These are phyloP conservation scores for Phoma herbarum DNA, from an alignment of 2,329 filamentous ascomycete species.

Conservation along the genomic window DNA sequence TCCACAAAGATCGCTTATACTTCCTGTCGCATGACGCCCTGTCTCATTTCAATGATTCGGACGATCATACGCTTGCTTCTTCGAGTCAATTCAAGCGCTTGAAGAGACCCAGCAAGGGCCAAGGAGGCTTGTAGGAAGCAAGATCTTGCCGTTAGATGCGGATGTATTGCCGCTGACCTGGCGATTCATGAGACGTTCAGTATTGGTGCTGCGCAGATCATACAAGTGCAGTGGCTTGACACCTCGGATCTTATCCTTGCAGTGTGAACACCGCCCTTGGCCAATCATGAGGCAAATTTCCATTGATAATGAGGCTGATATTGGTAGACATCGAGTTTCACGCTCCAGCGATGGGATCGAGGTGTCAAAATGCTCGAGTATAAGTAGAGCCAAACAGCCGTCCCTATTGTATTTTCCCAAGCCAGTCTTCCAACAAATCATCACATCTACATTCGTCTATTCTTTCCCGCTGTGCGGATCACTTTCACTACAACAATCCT, in stretches of 20 bases:
- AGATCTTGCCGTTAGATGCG: constrained; percentile 1
- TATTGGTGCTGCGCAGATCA: constrained; percentile 4
- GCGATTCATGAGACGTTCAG: neutral
- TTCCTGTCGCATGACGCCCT: neutral
- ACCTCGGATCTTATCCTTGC: neutral
- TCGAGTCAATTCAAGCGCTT: neutral
- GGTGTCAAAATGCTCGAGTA: neutral
- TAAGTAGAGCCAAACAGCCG: neutral
- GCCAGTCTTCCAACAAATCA: constrained; percentile 26
- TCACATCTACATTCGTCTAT: constrained; percentile 24
- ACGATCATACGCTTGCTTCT: neutral
- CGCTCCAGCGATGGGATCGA: neutral
- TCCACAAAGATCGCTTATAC: neutral
- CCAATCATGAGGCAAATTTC: neutral
- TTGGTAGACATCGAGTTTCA: neutral
- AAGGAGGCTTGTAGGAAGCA: neutral
- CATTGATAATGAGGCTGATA: neutral
- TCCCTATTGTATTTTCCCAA: constrained; percentile 11
- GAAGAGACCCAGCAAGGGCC: neutral
- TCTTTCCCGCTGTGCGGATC: constrained; percentile 28
- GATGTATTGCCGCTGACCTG: constrained; percentile 8
- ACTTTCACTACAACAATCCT: constrained; percentile 26
- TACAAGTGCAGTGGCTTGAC: neutral
- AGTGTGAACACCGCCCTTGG: neutral
- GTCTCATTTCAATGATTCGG: neutral